A percentile compares a stretch with the other conserved stretches of the same genome.
Evolutionary conservation across 225 moss, liverwort and hornwort species (phyloP).

Genomic region (Pseudoscleropodium purum): DNA sequence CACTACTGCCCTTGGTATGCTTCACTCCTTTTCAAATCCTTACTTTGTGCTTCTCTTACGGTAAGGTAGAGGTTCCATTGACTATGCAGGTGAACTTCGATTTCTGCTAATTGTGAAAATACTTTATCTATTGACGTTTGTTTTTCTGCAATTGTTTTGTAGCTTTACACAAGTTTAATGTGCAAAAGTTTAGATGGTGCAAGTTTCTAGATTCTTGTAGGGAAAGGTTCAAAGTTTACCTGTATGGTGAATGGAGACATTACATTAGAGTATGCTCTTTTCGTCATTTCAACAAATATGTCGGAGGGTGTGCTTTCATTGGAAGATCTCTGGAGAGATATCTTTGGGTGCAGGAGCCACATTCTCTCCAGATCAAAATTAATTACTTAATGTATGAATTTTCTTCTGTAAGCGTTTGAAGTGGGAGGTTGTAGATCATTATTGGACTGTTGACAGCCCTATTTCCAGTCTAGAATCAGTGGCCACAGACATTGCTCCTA

Average conservation of each 20-base stretch:
- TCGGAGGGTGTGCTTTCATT: neutral
- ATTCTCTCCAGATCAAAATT: neutral
- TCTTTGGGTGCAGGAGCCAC: neutral
- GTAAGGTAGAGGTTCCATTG: neutral
- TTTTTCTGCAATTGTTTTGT: neutral
- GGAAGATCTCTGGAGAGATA: neutral
- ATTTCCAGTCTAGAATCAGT: neutral
- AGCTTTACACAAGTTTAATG: neutral
- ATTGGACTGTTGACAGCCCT: neutral
- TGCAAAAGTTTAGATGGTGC: neutral
- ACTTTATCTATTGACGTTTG: neutral
- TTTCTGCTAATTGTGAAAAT: neutral
- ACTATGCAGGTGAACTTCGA: neutral
- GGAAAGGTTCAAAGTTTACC: neutral
- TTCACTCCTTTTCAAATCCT: neutral
- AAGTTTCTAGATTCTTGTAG: neutral
- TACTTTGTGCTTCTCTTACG: neutral
- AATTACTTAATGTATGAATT: neutral
- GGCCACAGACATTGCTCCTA: neutral
- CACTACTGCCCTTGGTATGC: constrained; percentile 33
- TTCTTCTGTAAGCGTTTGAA: neutral
- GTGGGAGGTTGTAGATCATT: neutral
- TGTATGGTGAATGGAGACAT: neutral
- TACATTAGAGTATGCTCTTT: neutral
- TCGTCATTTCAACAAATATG: neutral